These are phyloP conservation scores for Termitomyces heimii DNA, from an alignment of 768 basidiomycete species.

Conservation along the genomic window DNA sequence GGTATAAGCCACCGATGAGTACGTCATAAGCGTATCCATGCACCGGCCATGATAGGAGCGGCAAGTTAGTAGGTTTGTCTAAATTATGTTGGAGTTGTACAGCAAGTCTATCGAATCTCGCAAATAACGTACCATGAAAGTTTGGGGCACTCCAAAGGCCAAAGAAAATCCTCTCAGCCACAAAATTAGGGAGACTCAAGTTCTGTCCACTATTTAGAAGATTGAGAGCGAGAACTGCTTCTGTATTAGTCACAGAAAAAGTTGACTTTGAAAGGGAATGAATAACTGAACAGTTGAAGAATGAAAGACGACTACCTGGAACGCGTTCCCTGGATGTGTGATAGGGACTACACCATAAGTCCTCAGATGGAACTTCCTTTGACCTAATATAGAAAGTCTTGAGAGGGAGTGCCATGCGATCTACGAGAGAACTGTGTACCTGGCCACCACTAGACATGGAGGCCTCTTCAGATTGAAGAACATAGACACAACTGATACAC, in stretches of 20 bases:
- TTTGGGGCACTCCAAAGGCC: slow-evolving; percentile 26
- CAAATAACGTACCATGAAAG: slow-evolving; percentile 22
- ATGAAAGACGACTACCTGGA: slow-evolving; percentile 20
- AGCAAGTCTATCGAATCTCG: background rate
- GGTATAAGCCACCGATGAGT: slow-evolving; percentile 31
- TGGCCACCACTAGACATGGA: slow-evolving; percentile 29
- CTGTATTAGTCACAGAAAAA: slow-evolving; percentile 25
- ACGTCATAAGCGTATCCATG: slow-evolving; percentile 29
- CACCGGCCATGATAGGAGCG: slow-evolving; percentile 28
- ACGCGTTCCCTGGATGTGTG: slow-evolving; percentile 22
- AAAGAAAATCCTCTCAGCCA: slow-evolving; percentile 26
- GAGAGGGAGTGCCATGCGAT: background rate
- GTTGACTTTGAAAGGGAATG: slow-evolving; percentile 19
- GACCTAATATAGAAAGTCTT: slow-evolving; percentile 13
- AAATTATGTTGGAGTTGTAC: background rate
- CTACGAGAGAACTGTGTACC: slow-evolving; percentile 5
- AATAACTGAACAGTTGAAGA: background rate
- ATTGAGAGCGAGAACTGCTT: slow-evolving; percentile 21
- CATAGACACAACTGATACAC: background rate
- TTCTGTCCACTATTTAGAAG: slow-evolving; percentile 29
- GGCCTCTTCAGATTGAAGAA: background rate
- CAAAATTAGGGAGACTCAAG: slow-evolving; percentile 24
- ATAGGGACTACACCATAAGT: slow-evolving; percentile 28
- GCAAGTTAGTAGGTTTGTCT: slow-evolving; percentile 25
- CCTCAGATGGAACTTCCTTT: slow-evolving; percentile 30